These are phyloP conservation scores for Chrysoporthe austroafricana DNA, from an alignment of 2,329 filamentous ascomycete species.

Conservation along the genomic window DNA sequence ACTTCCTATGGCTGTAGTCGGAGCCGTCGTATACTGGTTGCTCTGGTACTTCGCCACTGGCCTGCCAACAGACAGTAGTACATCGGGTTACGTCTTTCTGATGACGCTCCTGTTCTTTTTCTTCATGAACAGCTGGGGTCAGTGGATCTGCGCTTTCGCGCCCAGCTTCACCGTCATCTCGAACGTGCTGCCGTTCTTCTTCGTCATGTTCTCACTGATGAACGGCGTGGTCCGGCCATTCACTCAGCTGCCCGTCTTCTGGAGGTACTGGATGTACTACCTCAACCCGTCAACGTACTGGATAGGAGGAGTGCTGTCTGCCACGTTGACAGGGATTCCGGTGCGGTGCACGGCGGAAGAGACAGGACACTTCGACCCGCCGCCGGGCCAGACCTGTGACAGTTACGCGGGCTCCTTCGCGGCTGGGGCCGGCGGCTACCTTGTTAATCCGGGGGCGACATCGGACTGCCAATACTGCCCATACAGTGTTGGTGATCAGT, in stretches of 20 bases:
- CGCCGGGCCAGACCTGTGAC: slow-evolving; percentile 62
- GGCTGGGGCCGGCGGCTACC: slow-evolving; percentile 60
- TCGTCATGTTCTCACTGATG: slow-evolving; percentile 70
- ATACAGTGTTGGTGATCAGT: slow-evolving; percentile 41
- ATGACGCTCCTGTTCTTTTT: slow-evolving; percentile 80
- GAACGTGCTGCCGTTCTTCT: slow-evolving; percentile 75
- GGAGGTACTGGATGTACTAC: slow-evolving; percentile 74
- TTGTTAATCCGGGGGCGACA: slow-evolving; percentile 57
- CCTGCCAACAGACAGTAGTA: slow-evolving; percentile 58
- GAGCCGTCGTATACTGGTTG: slow-evolving; percentile 66
- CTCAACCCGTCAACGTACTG: slow-evolving; percentile 72
- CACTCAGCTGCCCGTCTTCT: slow-evolving; percentile 67
- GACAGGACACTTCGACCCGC: slow-evolving; percentile 53
- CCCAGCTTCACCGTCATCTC: slow-evolving; percentile 80
- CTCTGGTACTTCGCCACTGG: slow-evolving; percentile 77
- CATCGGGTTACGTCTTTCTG: slow-evolving; percentile 26
- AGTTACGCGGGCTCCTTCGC: slow-evolving; percentile 61
- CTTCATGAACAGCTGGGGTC: slow-evolving; percentile 76
- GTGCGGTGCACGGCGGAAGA: slow-evolving; percentile 19
- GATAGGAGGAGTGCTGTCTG: slow-evolving; percentile 70
- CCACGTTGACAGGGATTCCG: slow-evolving; percentile 49
- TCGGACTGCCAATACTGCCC: slow-evolving; percentile 71
- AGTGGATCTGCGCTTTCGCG: slow-evolving; percentile 84
- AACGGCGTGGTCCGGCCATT: slow-evolving; percentile 79
- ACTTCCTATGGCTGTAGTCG: slow-evolving; percentile 69